phyloP scores from a whole-genome alignment of 257 asterid species.

The Penstemon newberryi region DNA sequence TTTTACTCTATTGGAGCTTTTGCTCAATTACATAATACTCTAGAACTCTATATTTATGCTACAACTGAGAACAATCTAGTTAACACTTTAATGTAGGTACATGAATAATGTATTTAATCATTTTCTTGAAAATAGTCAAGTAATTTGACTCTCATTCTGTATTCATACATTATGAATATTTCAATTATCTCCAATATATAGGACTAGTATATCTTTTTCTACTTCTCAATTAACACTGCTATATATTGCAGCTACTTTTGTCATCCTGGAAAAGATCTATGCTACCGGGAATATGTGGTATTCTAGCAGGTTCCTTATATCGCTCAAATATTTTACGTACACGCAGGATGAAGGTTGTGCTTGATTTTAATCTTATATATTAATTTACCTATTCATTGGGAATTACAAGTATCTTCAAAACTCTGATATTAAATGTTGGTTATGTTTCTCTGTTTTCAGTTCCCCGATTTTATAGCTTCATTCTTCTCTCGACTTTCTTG shows the following conservation, averaged over 20 bases:
- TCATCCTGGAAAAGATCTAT: conserved; percentile 98
- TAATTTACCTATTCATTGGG: conserved; percentile 10
- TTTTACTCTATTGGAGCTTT: no score
- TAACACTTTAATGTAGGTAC: no score
- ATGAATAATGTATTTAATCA: no score
- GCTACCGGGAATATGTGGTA: conserved; percentile 93
- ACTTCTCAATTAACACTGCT: conserved; percentile 14
- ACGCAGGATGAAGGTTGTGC: conserved; percentile 76
- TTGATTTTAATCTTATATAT: conserved; percentile 5
- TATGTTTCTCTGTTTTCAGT: conserved; percentile 48
- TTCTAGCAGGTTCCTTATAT: conserved; percentile 85
- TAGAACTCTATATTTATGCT: no score
- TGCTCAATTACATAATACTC: no score
- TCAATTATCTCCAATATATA: no score
- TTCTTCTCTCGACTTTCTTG: conserved; percentile 74
- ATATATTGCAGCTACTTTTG: conserved; percentile 73
- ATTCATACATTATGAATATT: no score
- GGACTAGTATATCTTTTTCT: background rate
- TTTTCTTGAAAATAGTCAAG: no score
- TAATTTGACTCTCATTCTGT: no score
- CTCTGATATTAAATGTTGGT: conserved; percentile 1
- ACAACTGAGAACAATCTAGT: no score
- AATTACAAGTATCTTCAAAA: conserved; percentile 13
- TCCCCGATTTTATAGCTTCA: conserved; percentile 75
- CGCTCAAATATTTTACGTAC: conserved; percentile 70